Base-by-base conservation (phyloP, 768 basidiomycete genomes). In the Pholiota microspora region DNA sequence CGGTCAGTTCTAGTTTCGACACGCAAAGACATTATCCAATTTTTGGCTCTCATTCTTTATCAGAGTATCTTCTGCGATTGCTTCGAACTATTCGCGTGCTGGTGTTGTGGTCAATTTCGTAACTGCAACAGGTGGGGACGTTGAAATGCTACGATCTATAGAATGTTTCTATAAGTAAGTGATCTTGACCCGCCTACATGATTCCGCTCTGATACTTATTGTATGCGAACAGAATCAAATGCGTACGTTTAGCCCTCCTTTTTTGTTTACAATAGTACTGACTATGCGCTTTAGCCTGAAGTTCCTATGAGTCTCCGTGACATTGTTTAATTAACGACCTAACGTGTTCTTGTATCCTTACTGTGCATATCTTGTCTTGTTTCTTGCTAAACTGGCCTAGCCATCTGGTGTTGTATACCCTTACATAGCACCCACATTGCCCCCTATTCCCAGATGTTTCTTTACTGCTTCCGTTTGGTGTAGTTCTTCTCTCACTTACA, bases 141-240 rank as follows among this genome's bases (percentile, higher is more conserved):
- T 98, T 52, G 96, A 98, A 75, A 97, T 98, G 94, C 76, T 98
- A 58, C 84, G 96, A 66, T 92, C 91, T 62, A 98, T 98, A 79
- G 96, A 98, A 77, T 96, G 94, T 80, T 96, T 94, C 75, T 98
- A 96, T 81, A 93, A 93, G 92, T 92, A 50, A 56, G 70, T 68
- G 27, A 12, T 31, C 24, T 44, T 21, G 16, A 40, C 27, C 24
- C 45, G 18, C 44, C 32, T 49, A 45, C 28, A 44, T 13, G 7
- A 24, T 36, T 40, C 35, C 24, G 45, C 40, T 47, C 50, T 54
- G 23, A 59, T 44, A 45, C n/a, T 42, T 18, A 32, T 49, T 34
- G 10, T 21, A 44, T 25, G n/a, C 56, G 34, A 51, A 16, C 49
- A 89, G 86, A 76, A 89, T 89, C 77, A 94, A 94, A 93, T 94